Percentiles rank a stretch among this genome's conserved stretches.
Conservation (phyloP, 805 yeast genomes). For the Hermanozyma aechmeae region DNA sequence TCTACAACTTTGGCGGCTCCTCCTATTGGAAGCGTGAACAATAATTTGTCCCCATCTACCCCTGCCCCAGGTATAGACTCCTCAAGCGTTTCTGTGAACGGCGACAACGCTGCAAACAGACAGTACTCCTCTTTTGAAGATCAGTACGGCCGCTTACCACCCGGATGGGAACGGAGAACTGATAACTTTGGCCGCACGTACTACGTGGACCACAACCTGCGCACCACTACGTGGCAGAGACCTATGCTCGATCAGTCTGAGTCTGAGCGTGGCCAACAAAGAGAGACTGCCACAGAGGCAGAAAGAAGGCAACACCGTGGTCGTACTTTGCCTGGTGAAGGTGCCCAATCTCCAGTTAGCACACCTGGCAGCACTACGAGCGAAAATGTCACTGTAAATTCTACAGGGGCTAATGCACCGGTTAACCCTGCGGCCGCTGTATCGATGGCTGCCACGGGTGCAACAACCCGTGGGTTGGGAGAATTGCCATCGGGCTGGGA, state of each 20-base stretch:
- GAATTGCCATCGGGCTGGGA: conserved; percentile 99
- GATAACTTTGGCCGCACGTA: conserved; percentile 96
- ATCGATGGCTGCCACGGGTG: conserved; percentile 65
- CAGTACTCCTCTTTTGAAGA: conserved; percentile 93
- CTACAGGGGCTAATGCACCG: conserved; percentile 37
- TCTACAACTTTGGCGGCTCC: too few relatives aligned
- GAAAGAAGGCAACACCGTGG: conserved; percentile 88
- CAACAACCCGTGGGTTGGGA: conserved; percentile 92
- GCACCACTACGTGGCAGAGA: conserved; percentile 98
- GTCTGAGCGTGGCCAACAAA: conserved; percentile 52
- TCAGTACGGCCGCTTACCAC: conserved; percentile 91
- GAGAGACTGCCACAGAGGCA: conserved; percentile 66
- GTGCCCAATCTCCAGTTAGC: conserved; percentile 22
- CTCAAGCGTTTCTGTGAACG: background rate
- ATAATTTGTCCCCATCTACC: too few relatives aligned
- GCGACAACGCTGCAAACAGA: conserved; percentile 27
- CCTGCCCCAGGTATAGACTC: conserved; percentile 1
- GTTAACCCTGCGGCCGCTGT: conserved; percentile 63
- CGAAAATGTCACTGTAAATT: conserved; percentile 40
- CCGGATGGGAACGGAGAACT: conserved; percentile 98
- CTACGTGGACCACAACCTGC: conserved; percentile 94
- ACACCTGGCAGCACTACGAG: conserved; percentile 19
- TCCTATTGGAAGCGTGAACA: too few relatives aligned
- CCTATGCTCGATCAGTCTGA: conserved; percentile 81
- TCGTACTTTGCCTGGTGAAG: conserved; percentile 74